Base-by-base conservation (phyloP, 345 rosid species). In the Citrus hindsii region DNA sequence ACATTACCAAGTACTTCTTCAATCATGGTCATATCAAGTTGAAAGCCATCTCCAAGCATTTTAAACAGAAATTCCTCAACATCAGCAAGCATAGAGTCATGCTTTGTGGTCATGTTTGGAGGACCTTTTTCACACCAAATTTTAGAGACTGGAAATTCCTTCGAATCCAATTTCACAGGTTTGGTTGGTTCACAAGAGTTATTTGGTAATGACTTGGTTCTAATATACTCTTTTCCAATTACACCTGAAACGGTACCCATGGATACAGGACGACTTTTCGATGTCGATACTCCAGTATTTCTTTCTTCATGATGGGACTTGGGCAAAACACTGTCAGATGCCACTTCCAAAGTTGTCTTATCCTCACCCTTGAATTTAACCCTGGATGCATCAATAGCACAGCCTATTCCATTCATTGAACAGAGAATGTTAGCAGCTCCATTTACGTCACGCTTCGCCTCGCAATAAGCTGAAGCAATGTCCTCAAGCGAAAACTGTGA, bases 1-100 rank as follows among this genome's bases (percentile, higher is more conserved):
- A 76, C 85, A 79, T 80, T 88, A 87, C 90, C 89, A 62, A 88
- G 83, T 82, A 88, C 86, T 62, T 90, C 81, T 62, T 71, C 82
- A 78, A 88, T 87, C 76, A 87, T 77, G 62, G 79, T 76, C 73
- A 56, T 82, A 60, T 87, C 90, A 64, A 86, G 88, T 85, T 81
- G 87, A 74, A 88, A 90, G 25, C 93, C 91, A 71, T 81, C 86
- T 80, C 78, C 84, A 55, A 90, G 90, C 90, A 90, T 85, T 72
- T 82, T 83, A 48, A 83, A 71, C n/a, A 87, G 73, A 76, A 90
- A 90, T 53, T 90, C 85, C 80, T 88, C 88, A 33, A 87, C 63
- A 69, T 84, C 88, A 75, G 79, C 72, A 22, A 48, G 74, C 65
- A 73, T 37, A 74, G 79, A 56, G 76, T 51, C 79, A 59, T 37